These are phyloP conservation scores for Pittosporum tobira DNA, from an alignment of 129 eudicot species.

Conservation along the genomic window DNA sequence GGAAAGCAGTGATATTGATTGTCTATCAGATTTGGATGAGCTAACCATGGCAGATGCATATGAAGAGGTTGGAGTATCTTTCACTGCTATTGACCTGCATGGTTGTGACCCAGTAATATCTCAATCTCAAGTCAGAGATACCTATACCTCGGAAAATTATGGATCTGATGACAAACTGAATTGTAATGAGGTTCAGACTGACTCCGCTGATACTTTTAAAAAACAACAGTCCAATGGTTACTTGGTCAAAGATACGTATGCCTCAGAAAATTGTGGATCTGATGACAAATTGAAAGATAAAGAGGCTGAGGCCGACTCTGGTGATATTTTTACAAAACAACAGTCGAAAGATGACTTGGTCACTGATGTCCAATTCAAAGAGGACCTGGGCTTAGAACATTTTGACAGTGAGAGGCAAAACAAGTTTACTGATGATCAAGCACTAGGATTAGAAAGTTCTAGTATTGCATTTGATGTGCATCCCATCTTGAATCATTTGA, in stretches of 20 bases:
- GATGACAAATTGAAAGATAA: conserved; percentile 17
- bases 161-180: conserved; percentile 12
- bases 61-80: conserved; percentile 53
- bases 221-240: conserved; percentile 11
- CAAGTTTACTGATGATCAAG: conserved; percentile 11
- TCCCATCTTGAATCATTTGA: conserved; percentile 14
- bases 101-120: conserved; percentile 28
- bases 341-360: conserved; percentile 4
- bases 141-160: conserved; percentile 24
- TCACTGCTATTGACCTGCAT: conserved; percentile 18
- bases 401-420: conserved; percentile 16
- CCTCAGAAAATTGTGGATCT: conserved; percentile 14
- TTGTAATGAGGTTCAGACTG: conserved; percentile 11
- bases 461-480: conserved; percentile 17
- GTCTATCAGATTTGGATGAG: conserved; percentile 65
- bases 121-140: conserved; percentile 56
- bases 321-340: conserved; percentile 8
- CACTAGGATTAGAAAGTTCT: conserved; percentile 15
- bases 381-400: conserved; percentile 11
- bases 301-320: conserved; percentile 8
- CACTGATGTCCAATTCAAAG: neutral
- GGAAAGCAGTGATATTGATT: conserved; percentile 27
- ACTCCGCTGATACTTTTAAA: conserved; percentile 9
- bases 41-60: conserved; percentile 57
- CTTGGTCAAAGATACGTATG: conserved; percentile 43